Evolutionary conservation across 768 basidiomycete genomes (phyloP).

Genomic region (Agaricus blazei): DNA sequence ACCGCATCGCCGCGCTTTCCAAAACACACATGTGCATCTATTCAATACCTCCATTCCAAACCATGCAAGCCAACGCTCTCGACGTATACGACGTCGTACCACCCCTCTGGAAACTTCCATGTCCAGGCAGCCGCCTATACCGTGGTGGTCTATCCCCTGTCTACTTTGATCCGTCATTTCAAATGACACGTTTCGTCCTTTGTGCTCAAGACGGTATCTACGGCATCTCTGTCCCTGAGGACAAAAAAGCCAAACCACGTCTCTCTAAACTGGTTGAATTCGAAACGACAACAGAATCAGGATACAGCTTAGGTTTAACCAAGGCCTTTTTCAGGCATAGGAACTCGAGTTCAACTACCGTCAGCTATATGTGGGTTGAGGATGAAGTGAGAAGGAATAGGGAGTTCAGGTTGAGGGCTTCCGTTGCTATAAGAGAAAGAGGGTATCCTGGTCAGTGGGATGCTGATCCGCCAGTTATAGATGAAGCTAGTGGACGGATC

Average conservation of each 20-base stretch:
- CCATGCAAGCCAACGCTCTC: slow-evolving; percentile 6
- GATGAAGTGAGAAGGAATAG: slow-evolving; percentile 10
- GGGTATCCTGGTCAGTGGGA: slow-evolving; percentile 12
- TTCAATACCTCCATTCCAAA: slow-evolving; percentile 9
- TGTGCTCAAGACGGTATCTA: slow-evolving; percentile 10
- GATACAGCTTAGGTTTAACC: slow-evolving; percentile 3
- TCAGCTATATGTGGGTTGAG: slow-evolving; percentile 10
- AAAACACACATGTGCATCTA: slow-evolving; percentile 7
- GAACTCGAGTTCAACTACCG: slow-evolving; percentile 8
- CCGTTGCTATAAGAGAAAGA: slow-evolving; percentile 9
- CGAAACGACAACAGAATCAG: slow-evolving; percentile 9
- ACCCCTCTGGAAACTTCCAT: slow-evolving; percentile 9
- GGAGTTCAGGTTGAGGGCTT: slow-evolving; percentile 10
- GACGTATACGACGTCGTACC: slow-evolving; percentile 5
- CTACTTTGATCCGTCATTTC: slow-evolving; percentile 2
- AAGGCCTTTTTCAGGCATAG: slow-evolving; percentile 10
- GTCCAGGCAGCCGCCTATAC: slow-evolving; percentile 5
- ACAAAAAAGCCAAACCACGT: slow-evolving; percentile 9
- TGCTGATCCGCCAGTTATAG: slow-evolving; percentile 8
- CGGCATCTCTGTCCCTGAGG: slow-evolving; percentile 10
- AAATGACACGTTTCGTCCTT: slow-evolving; percentile 8
- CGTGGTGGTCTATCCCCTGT: slow-evolving; percentile 9
- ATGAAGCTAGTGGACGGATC: slow-evolving; percentile 10
- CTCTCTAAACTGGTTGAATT: slow-evolving; percentile 9
- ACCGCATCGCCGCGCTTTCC: slow-evolving; percentile 8